Evolutionary conservation across 495 filamentous ascomycete species (phyloP).

Genomic region (Xylaria flabelliformis): DNA sequence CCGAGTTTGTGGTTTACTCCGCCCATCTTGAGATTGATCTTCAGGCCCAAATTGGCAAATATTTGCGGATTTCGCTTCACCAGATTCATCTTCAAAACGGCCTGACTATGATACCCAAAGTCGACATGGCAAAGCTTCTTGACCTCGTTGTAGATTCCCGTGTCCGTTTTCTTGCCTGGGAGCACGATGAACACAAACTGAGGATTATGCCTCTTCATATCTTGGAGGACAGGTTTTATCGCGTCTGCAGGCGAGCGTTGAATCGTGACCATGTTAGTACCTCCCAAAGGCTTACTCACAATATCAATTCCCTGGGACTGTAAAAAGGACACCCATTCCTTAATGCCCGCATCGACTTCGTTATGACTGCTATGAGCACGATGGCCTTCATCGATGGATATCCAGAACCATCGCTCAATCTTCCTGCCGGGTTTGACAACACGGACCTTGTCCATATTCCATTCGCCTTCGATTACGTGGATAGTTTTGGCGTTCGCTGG

Average conservation of each 20-base stretch:
- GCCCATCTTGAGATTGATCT: constrained; percentile 86
- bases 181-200: constrained; percentile 70
- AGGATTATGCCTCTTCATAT: constrained; percentile 36
- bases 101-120: constrained; percentile 70
- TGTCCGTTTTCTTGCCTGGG: constrained; percentile 50
- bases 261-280: neutral
- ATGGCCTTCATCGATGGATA: constrained; percentile 28
- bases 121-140: constrained; percentile 71
- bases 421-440: constrained; percentile 38
- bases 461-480: constrained; percentile 38
- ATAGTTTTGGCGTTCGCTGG: constrained; percentile 4
- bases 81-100: constrained; percentile 62
- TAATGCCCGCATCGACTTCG: constrained; percentile 31
- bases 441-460: constrained; percentile 47
- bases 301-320: constrained; percentile 47
- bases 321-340: constrained; percentile 43
- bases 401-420: constrained; percentile 46
- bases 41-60: constrained; percentile 77
- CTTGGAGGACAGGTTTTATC: constrained; percentile 32
- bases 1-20: constrained; percentile 74
- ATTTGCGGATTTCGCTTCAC: constrained; percentile 54
- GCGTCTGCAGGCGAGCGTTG: constrained; percentile 1
- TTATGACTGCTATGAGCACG: neutral
- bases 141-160: constrained; percentile 66
- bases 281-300: constrained; percentile 4